Conservation (phyloP, 2,329 filamentous ascomycete genomes). For the Pseudogymnoascus sp. region DNA sequence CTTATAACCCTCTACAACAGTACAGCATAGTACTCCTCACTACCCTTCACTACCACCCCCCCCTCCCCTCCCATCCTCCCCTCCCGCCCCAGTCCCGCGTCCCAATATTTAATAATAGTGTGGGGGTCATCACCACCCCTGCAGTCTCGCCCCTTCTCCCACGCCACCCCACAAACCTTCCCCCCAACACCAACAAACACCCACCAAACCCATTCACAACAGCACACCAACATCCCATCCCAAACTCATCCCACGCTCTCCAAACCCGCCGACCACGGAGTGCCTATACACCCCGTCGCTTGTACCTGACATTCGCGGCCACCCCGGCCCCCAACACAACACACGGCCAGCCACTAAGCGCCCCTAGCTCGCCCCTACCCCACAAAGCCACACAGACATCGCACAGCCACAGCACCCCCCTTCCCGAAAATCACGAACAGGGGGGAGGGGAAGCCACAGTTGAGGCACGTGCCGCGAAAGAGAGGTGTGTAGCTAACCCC, state of each 20-base stretch:
- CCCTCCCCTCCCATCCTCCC: background rate
- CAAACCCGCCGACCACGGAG: background rate
- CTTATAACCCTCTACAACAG: background rate
- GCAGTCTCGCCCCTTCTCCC: background rate
- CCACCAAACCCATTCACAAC: background rate
- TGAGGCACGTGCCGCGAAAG: background rate
- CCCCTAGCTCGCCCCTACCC: background rate
- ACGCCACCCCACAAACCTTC: background rate
- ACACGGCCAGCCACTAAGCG: background rate
- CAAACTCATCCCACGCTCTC: background rate
- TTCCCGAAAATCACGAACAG: background rate
- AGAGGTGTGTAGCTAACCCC: background rate
- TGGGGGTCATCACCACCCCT: background rate
- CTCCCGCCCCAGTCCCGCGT: background rate
- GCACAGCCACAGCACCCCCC: background rate
- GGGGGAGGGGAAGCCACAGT: background rate
- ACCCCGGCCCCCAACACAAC: background rate
- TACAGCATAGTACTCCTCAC: background rate
- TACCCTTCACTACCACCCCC: background rate
- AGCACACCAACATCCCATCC: background rate
- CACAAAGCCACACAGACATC: background rate
- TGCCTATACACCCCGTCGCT: background rate
- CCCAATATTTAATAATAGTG: slow-evolving; percentile 8
- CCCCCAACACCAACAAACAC: background rate
- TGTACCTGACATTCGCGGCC: background rate